Evolutionary conservation across 768 basidiomycete genomes (phyloP), one percentile per base, ranked within the genome.

Genomic region (Galerina sulciceps): DNA sequence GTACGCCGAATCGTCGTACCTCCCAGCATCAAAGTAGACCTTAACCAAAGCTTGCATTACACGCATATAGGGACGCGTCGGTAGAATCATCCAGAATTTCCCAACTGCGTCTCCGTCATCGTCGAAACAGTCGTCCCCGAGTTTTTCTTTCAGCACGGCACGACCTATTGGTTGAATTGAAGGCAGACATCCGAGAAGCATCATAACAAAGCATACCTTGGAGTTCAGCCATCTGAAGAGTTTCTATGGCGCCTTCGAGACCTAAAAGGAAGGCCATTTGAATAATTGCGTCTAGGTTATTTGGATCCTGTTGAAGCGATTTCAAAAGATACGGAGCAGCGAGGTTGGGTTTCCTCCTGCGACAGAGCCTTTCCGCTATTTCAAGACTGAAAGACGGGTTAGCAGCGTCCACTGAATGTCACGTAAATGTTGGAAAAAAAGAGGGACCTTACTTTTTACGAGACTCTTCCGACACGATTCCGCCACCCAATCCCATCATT

Each of bases 31-130:
- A 54, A 75, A 71, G 42, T 74, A 72, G 3, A 75, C 31, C 0
- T 75, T 68, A 0, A 76, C 75, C 9, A 75, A 68, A 1, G 76
- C 74, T 53, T 76, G 73, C 8, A 80, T 65, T 8, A 80, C 69
- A 9, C 79, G 76, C 76, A 81, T 80, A 60, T 81, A 81, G 6
- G 79, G 81, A 0, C 79, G 70, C 6, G 80, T 79, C 58, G 75
- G 71, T 6, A 76, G 42, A 8, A 79, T 65, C 14, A 59, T 58
- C 73, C 74, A 76, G 61, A 79, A 82, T 6, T 65, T 59, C 9
- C 77, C 78, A 5, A 76, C 75, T 22, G 66, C 51, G 8, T 67
- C 60, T 6, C 73, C 64, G n/a, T 64, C 64, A 51, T 77, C 76
- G n/a, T 76, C 71, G 57, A 82, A 81, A 54, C 69, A 75, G 11